Evolutionary conservation across 2,329 filamentous ascomycete species (phyloP).

Genomic region (Claviceps citrina): DNA sequence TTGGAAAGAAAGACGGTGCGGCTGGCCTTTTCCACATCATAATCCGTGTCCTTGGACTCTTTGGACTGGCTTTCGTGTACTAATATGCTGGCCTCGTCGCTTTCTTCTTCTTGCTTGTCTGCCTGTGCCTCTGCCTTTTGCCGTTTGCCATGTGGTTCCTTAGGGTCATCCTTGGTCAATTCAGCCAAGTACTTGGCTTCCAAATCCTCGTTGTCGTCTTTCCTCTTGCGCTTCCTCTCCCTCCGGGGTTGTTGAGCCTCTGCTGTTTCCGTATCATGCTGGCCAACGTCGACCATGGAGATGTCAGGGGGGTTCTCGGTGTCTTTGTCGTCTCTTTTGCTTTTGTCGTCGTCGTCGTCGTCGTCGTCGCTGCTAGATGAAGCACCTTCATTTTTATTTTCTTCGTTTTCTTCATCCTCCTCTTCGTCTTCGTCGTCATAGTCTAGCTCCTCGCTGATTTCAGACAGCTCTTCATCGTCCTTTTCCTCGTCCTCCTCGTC

Average conservation of each 20-base stretch:
- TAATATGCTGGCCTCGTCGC: slow-evolving; percentile 28
- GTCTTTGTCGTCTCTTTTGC: slow-evolving; percentile 12
- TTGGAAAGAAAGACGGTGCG: slow-evolving; percentile 91
- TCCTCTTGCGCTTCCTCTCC: slow-evolving; percentile 51
- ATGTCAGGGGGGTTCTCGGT: background rate
- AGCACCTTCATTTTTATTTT: slow-evolving; percentile 15
- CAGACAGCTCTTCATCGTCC: slow-evolving; percentile 18
- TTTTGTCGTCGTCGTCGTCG: slow-evolving; percentile 10
- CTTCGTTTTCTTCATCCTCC: slow-evolving; percentile 11
- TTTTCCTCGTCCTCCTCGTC: slow-evolving; percentile 12
- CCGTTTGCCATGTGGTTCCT: slow-evolving; percentile 40
- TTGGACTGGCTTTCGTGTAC: slow-evolving; percentile 43
- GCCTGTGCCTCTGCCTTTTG: slow-evolving; percentile 28
- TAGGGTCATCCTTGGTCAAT: slow-evolving; percentile 43
- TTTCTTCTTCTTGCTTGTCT: slow-evolving; percentile 22
- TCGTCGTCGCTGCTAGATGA: slow-evolving; percentile 12
- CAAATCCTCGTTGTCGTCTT: slow-evolving; percentile 51
- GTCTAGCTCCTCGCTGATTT: slow-evolving; percentile 13
- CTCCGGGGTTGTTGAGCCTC: slow-evolving; percentile 24
- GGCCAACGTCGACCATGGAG: slow-evolving; percentile 1
- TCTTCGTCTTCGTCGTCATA: slow-evolving; percentile 16
- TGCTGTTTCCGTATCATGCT: slow-evolving; percentile 15
- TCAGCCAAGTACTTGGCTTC: slow-evolving; percentile 56
- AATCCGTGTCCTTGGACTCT: slow-evolving; percentile 51
- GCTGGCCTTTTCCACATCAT: slow-evolving; percentile 57